Base-by-base conservation (phyloP, 257 asterid genomes). In the Primulina tabacum region DNA sequence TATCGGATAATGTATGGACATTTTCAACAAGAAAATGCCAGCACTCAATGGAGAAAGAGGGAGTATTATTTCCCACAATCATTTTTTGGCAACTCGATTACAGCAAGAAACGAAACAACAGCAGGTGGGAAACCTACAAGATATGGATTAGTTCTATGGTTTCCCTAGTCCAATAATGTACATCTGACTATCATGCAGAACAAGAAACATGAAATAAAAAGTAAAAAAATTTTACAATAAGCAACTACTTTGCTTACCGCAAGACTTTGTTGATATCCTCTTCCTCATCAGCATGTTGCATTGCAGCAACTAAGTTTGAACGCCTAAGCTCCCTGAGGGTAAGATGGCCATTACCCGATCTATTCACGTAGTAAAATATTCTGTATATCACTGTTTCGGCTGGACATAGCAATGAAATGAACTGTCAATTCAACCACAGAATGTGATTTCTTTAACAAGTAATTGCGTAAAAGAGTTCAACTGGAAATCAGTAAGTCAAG, bases 251-350 rank as follows among this genome's bases (percentile, higher is more conserved):
- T 38, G 57, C 78, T 76, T 83, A 91, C 99, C 99, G 82, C 85
- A 94, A 80, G 68, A 94, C 97, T 87, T 94, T 91, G 87, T 94
- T 94, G 66, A 94, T 91, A 80, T 94, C 99, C 82, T 94, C 99
- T 83, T 94, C 99, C 77, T 94, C 99, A 78, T 94, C 99, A 53
- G 95, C 99, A 82, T 94, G 97, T 83, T 89, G 97, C 99, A 94
- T 91, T 63, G 97, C 96, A 76, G 87, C 78, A 76, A 91, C 80
- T 78, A 94, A 89, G 82, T 94, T 86, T 8, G 97, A 89, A 73
- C 85, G 93, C 82, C 86, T 94, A 77, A 94, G 90, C 92, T 91
- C 99, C 83, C 84, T 88, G 76, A 94, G 96, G 63, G 97, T 88
- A 79, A 94, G 93, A 67, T 82, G 96, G 62, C 97, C 91, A 80